phyloP scores from a whole-genome alignment of 1,284 basidiomycete species.

The Ustilago lituana region DNA sequence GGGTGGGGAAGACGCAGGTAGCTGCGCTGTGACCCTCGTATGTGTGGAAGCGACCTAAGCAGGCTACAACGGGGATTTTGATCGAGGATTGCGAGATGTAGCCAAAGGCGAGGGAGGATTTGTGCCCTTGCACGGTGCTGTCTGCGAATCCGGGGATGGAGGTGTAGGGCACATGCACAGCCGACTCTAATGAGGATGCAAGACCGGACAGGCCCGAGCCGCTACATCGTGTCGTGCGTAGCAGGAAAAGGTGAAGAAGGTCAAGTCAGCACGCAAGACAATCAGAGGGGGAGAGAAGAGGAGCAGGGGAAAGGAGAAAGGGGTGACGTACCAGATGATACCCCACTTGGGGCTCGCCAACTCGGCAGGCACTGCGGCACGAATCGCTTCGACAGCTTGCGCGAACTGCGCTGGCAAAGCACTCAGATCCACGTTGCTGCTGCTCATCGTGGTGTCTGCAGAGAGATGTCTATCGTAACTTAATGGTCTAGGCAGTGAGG shows the following conservation, averaged over 20 bases:
- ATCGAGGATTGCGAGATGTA: slow-evolving; percentile 69
- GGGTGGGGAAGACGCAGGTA: slow-evolving; percentile 75
- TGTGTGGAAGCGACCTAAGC: slow-evolving; percentile 84
- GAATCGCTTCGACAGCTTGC: slow-evolving; percentile 45
- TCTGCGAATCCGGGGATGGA: slow-evolving; percentile 51
- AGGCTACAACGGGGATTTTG: slow-evolving; percentile 78
- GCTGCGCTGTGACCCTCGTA: slow-evolving; percentile 79
- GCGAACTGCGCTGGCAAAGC: slow-evolving; percentile 40
- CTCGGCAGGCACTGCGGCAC: slow-evolving; percentile 19
- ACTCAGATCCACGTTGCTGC: slow-evolving; percentile 4
- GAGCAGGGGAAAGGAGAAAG: no score
- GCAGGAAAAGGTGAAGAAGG: no score
- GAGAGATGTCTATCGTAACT: no score
- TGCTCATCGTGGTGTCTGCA: slow-evolving; percentile 1
- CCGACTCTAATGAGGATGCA: slow-evolving; percentile 27
- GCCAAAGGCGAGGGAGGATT: slow-evolving; percentile 80
- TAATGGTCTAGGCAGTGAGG: no score
- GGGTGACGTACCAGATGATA: slow-evolving; percentile 55
- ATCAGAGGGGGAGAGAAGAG: neutral
- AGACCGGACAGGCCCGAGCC: slow-evolving; percentile 53
- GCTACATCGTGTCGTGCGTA: no score
- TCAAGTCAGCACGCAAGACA: no score
- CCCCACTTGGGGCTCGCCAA: slow-evolving; percentile 53
- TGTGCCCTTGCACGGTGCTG: slow-evolving; percentile 76
- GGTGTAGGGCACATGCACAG: slow-evolving; percentile 49